phyloP scores from a whole-genome alignment of 805 yeast species.

The Yamadazyma tumulicola region DNA sequence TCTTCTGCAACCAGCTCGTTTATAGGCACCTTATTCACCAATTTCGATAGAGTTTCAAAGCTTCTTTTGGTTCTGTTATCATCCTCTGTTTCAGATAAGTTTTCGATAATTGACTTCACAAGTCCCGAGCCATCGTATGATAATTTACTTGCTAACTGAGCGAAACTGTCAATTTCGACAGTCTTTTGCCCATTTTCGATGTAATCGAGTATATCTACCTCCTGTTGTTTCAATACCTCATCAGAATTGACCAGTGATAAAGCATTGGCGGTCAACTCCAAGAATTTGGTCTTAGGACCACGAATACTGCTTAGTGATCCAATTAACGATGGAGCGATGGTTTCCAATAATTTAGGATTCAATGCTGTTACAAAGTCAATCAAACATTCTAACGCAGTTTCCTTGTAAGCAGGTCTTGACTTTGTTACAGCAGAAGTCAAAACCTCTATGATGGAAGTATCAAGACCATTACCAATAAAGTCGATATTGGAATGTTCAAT shows the following conservation, averaged over 20 bases:
- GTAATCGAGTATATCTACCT: conserved; percentile 1
- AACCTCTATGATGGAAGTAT: conserved; percentile 9
- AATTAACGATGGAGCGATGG: conserved; percentile 1
- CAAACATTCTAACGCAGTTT: conserved; percentile 18
- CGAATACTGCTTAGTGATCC: neutral
- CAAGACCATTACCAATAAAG: conserved; percentile 2
- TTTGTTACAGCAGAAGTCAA: conserved; percentile 17
- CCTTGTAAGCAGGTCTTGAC: conserved; percentile 16
- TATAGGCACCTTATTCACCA: neutral
- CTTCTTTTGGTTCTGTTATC: conserved; percentile 5
- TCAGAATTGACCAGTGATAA: neutral
- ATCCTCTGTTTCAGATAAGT: conserved; percentile 8
- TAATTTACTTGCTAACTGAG: conserved; percentile 3
- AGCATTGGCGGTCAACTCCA: neutral
- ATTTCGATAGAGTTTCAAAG: conserved; percentile 2
- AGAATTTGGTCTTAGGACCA: neutral
- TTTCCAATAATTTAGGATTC: conserved; percentile 11
- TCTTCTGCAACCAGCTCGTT: conserved; percentile 1
- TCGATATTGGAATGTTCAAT: conserved; percentile 4
- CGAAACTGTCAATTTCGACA: neutral
- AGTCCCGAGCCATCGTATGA: conserved; percentile 1
- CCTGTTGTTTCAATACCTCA: neutral
- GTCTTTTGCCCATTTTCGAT: conserved; percentile 2
- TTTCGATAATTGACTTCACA: conserved; percentile 8
- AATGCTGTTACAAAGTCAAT: conserved; percentile 2